Evolutionary conservation across 345 rosid species (phyloP).

Genomic region (Mallotus nudiflorus): DNA sequence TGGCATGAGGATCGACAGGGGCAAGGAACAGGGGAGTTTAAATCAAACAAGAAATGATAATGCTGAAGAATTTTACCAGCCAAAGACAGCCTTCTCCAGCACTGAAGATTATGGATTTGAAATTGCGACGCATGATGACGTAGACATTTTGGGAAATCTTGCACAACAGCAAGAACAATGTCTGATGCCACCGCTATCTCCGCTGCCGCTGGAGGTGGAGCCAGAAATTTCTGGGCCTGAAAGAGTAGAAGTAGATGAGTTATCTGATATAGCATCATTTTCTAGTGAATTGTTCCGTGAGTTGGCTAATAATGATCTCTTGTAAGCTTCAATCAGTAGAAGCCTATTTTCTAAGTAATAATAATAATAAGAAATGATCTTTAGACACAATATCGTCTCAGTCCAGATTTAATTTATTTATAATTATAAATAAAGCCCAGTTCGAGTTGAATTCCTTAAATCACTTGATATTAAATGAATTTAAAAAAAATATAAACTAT

Average conservation of each 20-base stretch:
- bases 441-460: no score
- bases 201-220: conserved; percentile 4
- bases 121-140: not conserved
- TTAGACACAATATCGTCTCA: no score
- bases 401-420: no score
- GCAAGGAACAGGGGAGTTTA: conserved; percentile 3
- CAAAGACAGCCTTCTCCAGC: no score
- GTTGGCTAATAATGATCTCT: conserved; percentile 11
- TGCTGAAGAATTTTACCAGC: conserved; percentile 10
- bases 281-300: not conserved
- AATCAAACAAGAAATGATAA: conserved; percentile 13
- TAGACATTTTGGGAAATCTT: not conserved
- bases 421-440: no score
- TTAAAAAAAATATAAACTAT: no score
- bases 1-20: not conserved
- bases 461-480: no score
- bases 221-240: conserved; percentile 5
- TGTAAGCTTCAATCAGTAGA: conserved; percentile 11
- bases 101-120: no score
- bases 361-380: no score
- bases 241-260: not conserved
- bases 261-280: conserved; percentile 3
- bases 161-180: not conserved
- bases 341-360: no score
- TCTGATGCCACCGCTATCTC: not conserved